Evolutionary conservation across 1,139 yeast species (phyloP), one percentile per base, ranked within the genome.

Genomic region (Taphrina flavorubra): DNA sequence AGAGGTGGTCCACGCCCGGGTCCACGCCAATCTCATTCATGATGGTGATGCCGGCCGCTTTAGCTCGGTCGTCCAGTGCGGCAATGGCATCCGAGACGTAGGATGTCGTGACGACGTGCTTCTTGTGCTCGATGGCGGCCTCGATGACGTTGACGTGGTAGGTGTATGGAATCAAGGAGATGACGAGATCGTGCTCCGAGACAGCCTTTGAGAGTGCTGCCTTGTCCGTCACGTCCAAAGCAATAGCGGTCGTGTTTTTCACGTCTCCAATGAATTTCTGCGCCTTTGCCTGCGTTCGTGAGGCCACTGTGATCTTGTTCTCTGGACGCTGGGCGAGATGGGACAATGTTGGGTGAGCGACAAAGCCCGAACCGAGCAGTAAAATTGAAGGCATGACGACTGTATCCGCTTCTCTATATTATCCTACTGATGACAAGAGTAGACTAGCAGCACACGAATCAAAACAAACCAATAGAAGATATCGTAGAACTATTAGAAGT

Each of bases 1-100:
- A 94, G 80, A 94, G 86, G 82, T 94, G 99, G 81, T 94, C 99
- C 75, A 94, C 85, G 86, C 99, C 99, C 74, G 99, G 99, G 79
- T 94, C 99, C 80, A 94, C 85, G 75, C 97, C 97, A 74, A 90
- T 90, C 81, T 90, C 97, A 80, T 90, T 90, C 94, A 90, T 89
- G 62, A 90, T 96, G 62, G 90, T 86, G 77, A 90, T 89, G 71
- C 96, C 96, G 49, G 97, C 96, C 74, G 86, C 87, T 76, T 87
- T 84, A 79, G 90, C 89, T 18, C 87, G 86, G 68, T 86, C 86
- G 80, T 90, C 96, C 76, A 90, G 83, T 70, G 85, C 94, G 78
- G 83, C 85, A 81, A 94, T 86, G 77, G 96, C 96, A 68, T 97
- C 97, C 75, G 95, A 90, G 78, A 91, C 90, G 83, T 94, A 94